Conservation (phyloP, 2,329 filamentous ascomycete species). For the Alternaria metachromatica region DNA sequence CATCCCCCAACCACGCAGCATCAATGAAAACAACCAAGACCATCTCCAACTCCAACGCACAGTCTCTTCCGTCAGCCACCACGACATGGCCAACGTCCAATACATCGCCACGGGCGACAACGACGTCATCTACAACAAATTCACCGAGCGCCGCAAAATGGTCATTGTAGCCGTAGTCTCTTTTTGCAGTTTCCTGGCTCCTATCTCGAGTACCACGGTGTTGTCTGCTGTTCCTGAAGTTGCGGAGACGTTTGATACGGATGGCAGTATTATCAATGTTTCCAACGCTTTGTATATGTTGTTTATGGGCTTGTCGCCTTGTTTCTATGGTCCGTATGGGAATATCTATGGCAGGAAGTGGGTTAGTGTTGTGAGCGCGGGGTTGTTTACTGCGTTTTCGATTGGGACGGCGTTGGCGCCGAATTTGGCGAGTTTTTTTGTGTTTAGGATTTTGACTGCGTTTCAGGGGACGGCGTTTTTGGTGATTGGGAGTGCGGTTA, state of each 20-base stretch:
- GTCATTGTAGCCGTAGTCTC: slow-evolving; percentile 73
- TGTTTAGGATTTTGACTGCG: slow-evolving; percentile 76
- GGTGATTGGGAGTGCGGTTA: slow-evolving; percentile 72
- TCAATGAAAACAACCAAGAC: slow-evolving; percentile 20
- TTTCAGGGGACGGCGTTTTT: slow-evolving; percentile 79
- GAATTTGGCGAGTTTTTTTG: slow-evolving; percentile 73
- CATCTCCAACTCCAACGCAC: slow-evolving; percentile 41
- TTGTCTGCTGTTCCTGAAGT: slow-evolving; percentile 78
- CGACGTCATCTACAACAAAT: slow-evolving; percentile 67
- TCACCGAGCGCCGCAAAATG: slow-evolving; percentile 67
- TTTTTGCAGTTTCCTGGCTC: slow-evolving; percentile 77
- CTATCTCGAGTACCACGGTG: slow-evolving; percentile 75
- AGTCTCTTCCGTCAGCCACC: slow-evolving; percentile 38
- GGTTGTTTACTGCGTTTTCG: slow-evolving; percentile 72
- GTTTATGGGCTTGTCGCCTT: slow-evolving; percentile 69
- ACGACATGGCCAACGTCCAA: slow-evolving; percentile 39
- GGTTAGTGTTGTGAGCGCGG: slow-evolving; percentile 66
- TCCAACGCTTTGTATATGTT: slow-evolving; percentile 78
- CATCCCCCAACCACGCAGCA: slow-evolving; percentile 18
- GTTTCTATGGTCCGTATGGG: slow-evolving; percentile 74
- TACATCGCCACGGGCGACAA: slow-evolving; percentile 44
- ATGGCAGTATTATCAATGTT: slow-evolving; percentile 72
- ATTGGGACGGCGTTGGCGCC: slow-evolving; percentile 75
- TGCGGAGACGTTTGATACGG: slow-evolving; percentile 68
- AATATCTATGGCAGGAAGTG: slow-evolving; percentile 56